Evolutionary conservation across 306 rosid species (phyloP).

Genomic region (Pachyrhizus erosus): DNA sequence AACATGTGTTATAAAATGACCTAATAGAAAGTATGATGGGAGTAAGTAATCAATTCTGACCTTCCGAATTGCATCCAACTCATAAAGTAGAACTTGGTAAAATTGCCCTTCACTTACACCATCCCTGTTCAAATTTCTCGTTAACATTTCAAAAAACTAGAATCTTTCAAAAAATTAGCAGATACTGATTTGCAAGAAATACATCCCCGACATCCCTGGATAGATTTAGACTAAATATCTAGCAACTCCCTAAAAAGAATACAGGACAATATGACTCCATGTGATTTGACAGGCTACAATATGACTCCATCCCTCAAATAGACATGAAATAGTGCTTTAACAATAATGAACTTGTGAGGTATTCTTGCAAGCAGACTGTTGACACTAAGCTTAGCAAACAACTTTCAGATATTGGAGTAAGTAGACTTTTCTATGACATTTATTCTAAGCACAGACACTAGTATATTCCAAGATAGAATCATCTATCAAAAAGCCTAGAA

Average conservation of each 20-base stretch:
- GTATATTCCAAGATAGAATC: background rate
- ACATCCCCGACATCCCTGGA: background rate
- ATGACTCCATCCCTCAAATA: background rate
- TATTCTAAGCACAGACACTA: background rate
- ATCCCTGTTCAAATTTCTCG: constrained; percentile 61
- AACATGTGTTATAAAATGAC: background rate
- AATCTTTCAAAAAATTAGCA: background rate
- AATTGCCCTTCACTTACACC: constrained; percentile 98
- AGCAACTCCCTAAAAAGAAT: background rate
- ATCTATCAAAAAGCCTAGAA: background rate
- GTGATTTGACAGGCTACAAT: background rate
- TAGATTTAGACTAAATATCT: background rate
- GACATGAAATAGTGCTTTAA: background rate
- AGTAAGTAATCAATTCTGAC: constrained; percentile 40
- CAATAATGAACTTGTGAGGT: background rate
- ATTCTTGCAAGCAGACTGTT: background rate
- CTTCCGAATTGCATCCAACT: constrained; percentile 94
- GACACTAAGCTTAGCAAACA: background rate
- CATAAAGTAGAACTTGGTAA: constrained; percentile 90
- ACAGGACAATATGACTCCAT: background rate
- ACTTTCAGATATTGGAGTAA: background rate
- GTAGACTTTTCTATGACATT: background rate
- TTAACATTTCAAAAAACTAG: constrained; percentile 12
- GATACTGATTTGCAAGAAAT: constrained; percentile 3
- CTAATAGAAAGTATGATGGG: background rate